Base-by-base conservation (phyloP, 192 early-diverging fungal genomes). In the Cetraspora pellucida region DNA sequence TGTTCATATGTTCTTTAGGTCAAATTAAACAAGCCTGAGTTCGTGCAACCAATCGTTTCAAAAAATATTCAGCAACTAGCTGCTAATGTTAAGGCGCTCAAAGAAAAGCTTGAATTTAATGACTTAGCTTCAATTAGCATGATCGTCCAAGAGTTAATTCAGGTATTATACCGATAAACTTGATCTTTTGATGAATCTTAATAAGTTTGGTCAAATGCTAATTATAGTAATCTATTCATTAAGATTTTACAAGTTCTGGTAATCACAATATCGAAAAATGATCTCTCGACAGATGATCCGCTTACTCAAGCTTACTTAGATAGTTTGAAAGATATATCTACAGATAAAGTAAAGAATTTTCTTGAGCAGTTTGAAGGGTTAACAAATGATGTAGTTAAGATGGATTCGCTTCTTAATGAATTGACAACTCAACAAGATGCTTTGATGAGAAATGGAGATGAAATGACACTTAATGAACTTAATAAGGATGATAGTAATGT, bases 31-130 rank as follows among this genome's bases (percentile, higher is more conserved):
- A 76, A 76, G 37, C 13, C 61, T 8, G 74, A 76, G 49, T 3
- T 76, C 5, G 50, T 76, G 30, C 74, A 76, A 44, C 74, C 74
- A 13, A 76, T 76, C 13, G 13, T 76, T 19, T 76, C 46, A 7
- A 76, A 65, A 66, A 13, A 66, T 65, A 76, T 76, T 31, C 74
- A 76, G 10, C 74, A 76, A 54, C 49, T 76, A 37, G 74, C 47
- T 8, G 47, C 61, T 23, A 49, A 76, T 66, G 60, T 65, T 37
- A 76, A 76, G 37, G 27, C 65, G 4, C 50, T 76, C 10, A 76
- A 63, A 54, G 74, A 76, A 43, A 49, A 46, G 13, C 11, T 76
- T 6, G 61, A 55, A 54, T 25, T 43, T n/a, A 66, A 76, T 19
- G 61, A 76, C 65, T 21, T 66, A 11, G 47, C 14, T 46, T 31